Evolutionary conservation across 768 basidiomycete genomes (phyloP).

Genomic region (Cubamyces lactineus): DNA sequence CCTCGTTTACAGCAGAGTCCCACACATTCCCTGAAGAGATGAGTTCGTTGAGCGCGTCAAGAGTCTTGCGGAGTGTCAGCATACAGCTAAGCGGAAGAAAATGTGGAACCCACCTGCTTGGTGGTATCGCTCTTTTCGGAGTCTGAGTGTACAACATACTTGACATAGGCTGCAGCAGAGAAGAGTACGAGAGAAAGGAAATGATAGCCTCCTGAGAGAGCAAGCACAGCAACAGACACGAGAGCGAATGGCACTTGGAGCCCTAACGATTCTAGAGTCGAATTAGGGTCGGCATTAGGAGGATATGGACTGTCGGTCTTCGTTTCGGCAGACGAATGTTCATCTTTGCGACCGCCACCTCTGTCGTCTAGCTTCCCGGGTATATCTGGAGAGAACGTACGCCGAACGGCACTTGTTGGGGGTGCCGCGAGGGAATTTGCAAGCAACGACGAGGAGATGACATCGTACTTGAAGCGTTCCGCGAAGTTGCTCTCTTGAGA

Average conservation of each 20-base stretch:
- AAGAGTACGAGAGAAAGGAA: conserved; percentile 28
- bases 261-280: not conserved
- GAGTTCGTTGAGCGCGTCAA: conserved; percentile 67
- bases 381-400: conserved; percentile 28
- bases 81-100: conserved; percentile 3
- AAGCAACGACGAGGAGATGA: conserved; percentile 81
- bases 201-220: conserved; percentile 28
- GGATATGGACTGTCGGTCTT: not conserved
- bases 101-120: conserved; percentile 30
- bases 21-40: conserved; percentile 69
- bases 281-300: not conserved
- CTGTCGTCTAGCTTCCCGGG: conserved; percentile 26
- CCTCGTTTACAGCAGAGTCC: conserved; percentile 76
- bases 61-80: conserved; percentile 46
- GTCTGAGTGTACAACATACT: conserved; percentile 19
- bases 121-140: conserved; percentile 17
- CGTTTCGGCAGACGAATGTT: not conserved
- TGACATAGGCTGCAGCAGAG: conserved; percentile 22
- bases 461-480: conserved; percentile 83
- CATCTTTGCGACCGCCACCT: conserved; percentile 14
- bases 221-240: conserved; percentile 29
- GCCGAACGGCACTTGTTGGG: conserved; percentile 31
- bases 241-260: conserved; percentile 24
- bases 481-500: conserved; percentile 51
- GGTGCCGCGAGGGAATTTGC: conserved; percentile 53